These are phyloP conservation scores for Solanum arcanum DNA, from an alignment of 257 asterid genomes.

Conservation along the genomic window DNA sequence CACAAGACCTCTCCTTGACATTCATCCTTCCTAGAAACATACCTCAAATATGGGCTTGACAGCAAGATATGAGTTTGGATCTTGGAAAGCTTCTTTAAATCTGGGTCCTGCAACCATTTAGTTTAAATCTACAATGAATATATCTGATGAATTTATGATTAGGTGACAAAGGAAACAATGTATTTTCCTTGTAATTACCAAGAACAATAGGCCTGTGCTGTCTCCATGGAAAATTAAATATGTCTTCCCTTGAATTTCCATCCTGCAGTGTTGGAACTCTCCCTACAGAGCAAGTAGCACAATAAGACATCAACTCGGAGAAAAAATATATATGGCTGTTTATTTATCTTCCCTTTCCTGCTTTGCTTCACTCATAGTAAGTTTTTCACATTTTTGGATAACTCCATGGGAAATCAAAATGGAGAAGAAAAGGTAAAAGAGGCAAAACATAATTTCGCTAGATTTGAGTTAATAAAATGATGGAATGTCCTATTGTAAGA, in stretches of 20 bases:
- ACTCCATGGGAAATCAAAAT: not conserved
- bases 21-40: constrained; percentile 4
- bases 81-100: constrained; percentile 95
- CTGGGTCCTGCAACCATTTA: constrained; percentile 59
- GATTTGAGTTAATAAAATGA: not conserved
- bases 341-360: not conserved
- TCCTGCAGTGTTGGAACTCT: constrained; percentile 88
- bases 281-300: constrained; percentile 40
- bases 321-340: not conserved
- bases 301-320: constrained; percentile 1
- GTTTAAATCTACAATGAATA: not conserved
- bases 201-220: constrained; percentile 79
- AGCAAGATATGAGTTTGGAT: constrained; percentile 68
- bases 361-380: not conserved
- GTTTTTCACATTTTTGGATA: not conserved
- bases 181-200: constrained; percentile 31
- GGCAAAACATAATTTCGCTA: not conserved
- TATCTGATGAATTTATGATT: not conserved
- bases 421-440: not conserved
- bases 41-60: constrained; percentile 94
- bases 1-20: not conserved
- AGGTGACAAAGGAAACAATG: not conserved
- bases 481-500: not conserved
- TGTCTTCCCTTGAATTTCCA: constrained; percentile 76
- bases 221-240: constrained; percentile 75